Percentiles rank a stretch among this genome's conserved stretches.
Conservation (phyloP, 352 stramenopile genomes). For the Globisporangium emineosum region DNA sequence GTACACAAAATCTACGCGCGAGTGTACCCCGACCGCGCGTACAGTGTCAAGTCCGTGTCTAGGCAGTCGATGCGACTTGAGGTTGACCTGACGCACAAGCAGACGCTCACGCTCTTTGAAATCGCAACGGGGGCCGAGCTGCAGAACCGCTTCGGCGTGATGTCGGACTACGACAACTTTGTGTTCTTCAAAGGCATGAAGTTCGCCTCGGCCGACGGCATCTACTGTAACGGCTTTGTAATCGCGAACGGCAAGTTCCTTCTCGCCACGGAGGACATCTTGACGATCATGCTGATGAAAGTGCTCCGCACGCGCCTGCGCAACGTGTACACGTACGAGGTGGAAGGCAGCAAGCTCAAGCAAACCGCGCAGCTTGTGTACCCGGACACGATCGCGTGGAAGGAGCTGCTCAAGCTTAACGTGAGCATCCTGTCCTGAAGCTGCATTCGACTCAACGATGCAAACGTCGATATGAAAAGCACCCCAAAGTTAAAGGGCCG, state of each 20-base stretch:
- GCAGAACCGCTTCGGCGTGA: neutral
- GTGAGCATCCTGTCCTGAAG: slow-evolving; percentile 24
- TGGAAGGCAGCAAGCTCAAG: slow-evolving; percentile 4
- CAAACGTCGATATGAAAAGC: too few relatives aligned
- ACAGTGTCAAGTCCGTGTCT: neutral
- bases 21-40: neutral
- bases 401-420: slow-evolving; percentile 1
- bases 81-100: neutral
- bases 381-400: neutral
- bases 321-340: slow-evolving; percentile 7
- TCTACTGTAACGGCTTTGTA: slow-evolving; percentile 3
- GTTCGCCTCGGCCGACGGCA: slow-evolving; percentile 1
- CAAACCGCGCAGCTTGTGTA: slow-evolving; percentile 7
- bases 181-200: neutral
- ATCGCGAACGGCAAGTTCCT: slow-evolving; percentile 6
- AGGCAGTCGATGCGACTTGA: neutral
- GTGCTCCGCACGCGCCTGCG: neutral
- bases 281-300: neutral
- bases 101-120: slow-evolving; percentile 3
- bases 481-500: too few relatives aligned
- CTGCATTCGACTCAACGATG: neutral
- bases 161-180: slow-evolving; percentile 2
- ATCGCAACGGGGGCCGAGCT: slow-evolving; percentile 2
- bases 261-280: neutral
- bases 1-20: slow-evolving; percentile 2